Evolutionary conservation across 2,329 filamentous ascomycete genomes (phyloP), one percentile per base, ranked within the genome.

Genomic region (Botryosphaeria dothidea): DNA sequence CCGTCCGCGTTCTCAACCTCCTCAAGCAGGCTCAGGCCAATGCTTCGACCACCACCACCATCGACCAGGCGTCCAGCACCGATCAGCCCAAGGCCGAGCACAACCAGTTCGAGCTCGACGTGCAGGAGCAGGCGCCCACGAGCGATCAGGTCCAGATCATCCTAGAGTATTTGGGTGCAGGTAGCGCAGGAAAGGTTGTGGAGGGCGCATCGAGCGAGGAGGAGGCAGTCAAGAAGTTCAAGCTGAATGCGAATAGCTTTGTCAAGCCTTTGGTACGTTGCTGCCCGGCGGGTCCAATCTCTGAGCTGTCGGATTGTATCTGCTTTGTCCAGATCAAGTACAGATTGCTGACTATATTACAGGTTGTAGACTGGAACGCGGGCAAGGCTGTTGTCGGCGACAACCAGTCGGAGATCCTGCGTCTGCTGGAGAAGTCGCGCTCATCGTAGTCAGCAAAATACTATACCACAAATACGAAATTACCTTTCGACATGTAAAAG

Each of bases 361-460:
- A 70, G 71, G 68, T 90, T 66, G 94, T 98, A 61, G 94, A 98
- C 77, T 98, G 95, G 95, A 92, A 90, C 75, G 93, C 94, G 77
- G 95, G 93, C 69, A 91, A 88, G 77, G 94, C 89, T 52, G 86
- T 88, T 9, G 82, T 87, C 27, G 92, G 92, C 21, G 92, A 91
- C 58, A 89, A 91, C 69, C 90, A 97, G 81, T 96, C 92, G 17
- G 91, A 94, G 81, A 97, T 98, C 67, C 79, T 97, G 74, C 92
- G 90, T 79, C 84, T 97, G 78, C 79, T 97, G 61, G 86, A 88
- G 66, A 82, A 86, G 65, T 76, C 87, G 63, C 80, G 31, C 17
- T 49, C 29, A 9, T 57, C 43, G 38, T 38, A 46, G n/a, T n/a
- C n/a, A n/a, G n/a, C n/a, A n/a, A n/a, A 41, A 15, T 45, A 15